Evolutionary conservation across 1,139 yeast species (phyloP), one percentile per base, ranked within the genome.

Genomic region (Eremothecium cymbalariae): DNA sequence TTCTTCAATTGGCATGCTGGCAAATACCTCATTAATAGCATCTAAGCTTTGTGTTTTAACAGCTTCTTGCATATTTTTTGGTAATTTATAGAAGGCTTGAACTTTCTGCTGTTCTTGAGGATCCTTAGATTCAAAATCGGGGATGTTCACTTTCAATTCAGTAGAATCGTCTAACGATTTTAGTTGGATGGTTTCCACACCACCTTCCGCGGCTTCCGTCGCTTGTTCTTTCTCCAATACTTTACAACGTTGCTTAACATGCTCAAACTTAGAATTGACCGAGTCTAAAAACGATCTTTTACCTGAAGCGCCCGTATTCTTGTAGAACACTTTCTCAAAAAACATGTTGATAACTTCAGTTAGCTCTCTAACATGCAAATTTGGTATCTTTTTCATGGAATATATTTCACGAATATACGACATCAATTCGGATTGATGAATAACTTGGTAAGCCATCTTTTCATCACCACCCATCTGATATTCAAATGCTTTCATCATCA

Each of bases 401-500:
- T 78, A 71, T 31, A 86, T 64, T 46, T 80, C 82, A 11, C 77
- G 67, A 37, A 82, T 64, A 55, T 85, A 90, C 53, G 86, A 94
- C 40, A 90, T 60, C 27, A 90, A 62, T 46, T 85, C 71, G 1
- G 95, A 79, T 53, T 85, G 94, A 53, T 77, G 82, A 29, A 90
- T 77, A 19, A 79, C 71, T 41, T 73, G 80, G 44, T 68, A 70
- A 1, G 88, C 74, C 9, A 59, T 55, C 4, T 45, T 41, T 0
- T 71, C 54, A 34, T 84, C 68, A 12, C 76, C 79, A 7, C 69
- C 74, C 41, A 88, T 67, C 55, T 86, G 86, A 36, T 69, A 65
- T 50, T 90, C 95, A 57, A 90, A 93, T 0, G 97, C 94, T 17
- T 80, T 77, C 95, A 90, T 88, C 54, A 88, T 67, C 40, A 93